Conservation (phyloP, 495 filamentous ascomycete genomes). For the Aspergillus diversus region DNA sequence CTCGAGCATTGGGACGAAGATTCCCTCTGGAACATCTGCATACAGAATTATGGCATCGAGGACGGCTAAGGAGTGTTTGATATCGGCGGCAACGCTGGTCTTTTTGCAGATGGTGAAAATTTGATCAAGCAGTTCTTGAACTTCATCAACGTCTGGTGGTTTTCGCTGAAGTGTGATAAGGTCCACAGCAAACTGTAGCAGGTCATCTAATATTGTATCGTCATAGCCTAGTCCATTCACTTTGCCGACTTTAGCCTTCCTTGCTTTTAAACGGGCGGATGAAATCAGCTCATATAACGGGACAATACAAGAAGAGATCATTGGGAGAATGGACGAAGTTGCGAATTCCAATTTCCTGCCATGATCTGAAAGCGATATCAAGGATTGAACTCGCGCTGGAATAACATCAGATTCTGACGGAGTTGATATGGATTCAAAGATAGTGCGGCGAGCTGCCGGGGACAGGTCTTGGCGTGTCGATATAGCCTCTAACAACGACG, state of each 20-base stretch:
- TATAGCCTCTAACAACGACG: slow-evolving; percentile 42
- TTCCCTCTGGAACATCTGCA: slow-evolving; percentile 69
- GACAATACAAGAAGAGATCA: slow-evolving; percentile 46
- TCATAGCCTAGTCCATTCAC: slow-evolving; percentile 54
- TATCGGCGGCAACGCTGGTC: slow-evolving; percentile 72
- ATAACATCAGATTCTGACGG: slow-evolving; percentile 45
- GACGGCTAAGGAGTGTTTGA: slow-evolving; percentile 73
- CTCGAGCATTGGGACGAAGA: slow-evolving; percentile 71
- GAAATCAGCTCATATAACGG: slow-evolving; percentile 46
- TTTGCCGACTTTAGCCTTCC: slow-evolving; percentile 55
- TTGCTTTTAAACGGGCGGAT: slow-evolving; percentile 42
- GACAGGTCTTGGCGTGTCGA: slow-evolving; percentile 48
- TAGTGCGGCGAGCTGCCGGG: slow-evolving; percentile 34
- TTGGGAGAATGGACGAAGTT: slow-evolving; percentile 42
- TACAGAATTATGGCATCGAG: slow-evolving; percentile 82
- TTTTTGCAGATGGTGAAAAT: slow-evolving; percentile 74
- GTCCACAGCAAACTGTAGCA: slow-evolving; percentile 77
- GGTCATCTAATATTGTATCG: slow-evolving; percentile 66
- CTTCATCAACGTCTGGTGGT: slow-evolving; percentile 67
- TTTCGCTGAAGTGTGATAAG: slow-evolving; percentile 84
- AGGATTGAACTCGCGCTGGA: slow-evolving; percentile 42
- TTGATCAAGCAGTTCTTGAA: slow-evolving; percentile 66
- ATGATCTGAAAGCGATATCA: slow-evolving; percentile 51
- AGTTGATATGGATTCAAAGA: slow-evolving; percentile 45
- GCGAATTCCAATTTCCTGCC: slow-evolving; percentile 51